Evolutionary conservation across 306 rosid species (phyloP).

Genomic region (Sicyos baderoa): DNA sequence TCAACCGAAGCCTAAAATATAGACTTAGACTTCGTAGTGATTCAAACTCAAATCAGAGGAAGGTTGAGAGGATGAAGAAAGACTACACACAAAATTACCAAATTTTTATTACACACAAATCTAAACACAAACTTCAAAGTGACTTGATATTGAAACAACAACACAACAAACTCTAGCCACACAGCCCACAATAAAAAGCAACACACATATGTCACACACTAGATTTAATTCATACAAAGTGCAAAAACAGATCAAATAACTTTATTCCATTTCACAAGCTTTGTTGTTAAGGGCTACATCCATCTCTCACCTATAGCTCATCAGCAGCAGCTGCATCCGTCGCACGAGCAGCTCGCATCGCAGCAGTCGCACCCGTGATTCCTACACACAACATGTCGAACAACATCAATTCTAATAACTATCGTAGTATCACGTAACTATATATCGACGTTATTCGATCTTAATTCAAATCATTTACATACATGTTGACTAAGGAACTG

Average conservation of each 20-base stretch:
- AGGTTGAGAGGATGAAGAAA: no score
- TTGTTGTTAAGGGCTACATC: not conserved
- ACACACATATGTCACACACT: not conserved
- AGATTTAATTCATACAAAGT: not conserved
- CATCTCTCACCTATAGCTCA: not conserved
- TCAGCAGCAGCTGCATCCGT: not conserved
- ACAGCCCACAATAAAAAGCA: conserved; percentile 12
- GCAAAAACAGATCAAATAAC: not conserved
- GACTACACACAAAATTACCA: not conserved
- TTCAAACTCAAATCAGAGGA: no score
- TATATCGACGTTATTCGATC: no score
- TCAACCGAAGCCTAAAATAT: no score
- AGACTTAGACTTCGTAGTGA: no score
- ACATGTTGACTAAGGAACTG: not conserved
- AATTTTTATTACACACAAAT: not conserved
- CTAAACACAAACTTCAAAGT: not conserved
- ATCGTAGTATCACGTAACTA: no score
- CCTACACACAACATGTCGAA: not conserved
- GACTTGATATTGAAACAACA: conserved; percentile 1
- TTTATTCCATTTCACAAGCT: conserved; percentile 1
- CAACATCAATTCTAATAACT: no score
- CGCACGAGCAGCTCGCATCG: not conserved
- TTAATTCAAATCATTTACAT: not conserved
- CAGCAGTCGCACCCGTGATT: not conserved
- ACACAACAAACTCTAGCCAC: not conserved